A percentile compares a stretch with the other conserved stretches of the same genome.
These are phyloP conservation scores for Thraustotheca clavata DNA, from an alignment of 352 stramenopile species.

Conservation along the genomic window DNA sequence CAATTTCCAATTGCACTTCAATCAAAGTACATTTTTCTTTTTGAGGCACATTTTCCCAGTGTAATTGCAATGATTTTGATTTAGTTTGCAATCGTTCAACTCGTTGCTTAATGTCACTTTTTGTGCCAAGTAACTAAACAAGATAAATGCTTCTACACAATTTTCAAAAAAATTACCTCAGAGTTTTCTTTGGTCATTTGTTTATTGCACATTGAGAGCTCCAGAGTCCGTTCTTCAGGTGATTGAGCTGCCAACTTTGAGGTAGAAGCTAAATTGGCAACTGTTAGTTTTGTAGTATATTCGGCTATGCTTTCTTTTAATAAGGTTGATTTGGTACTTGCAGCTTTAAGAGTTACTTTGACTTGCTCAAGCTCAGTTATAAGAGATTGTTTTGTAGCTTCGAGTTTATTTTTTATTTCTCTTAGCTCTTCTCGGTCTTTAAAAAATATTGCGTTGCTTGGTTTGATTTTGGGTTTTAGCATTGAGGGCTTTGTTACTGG, in stretches of 20 bases:
- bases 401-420: slow-evolving; percentile 4
- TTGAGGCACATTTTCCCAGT: background rate
- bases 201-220: background rate
- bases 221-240: slow-evolving; percentile 3
- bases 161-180: background rate
- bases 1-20: slow-evolving; percentile 3
- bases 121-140: background rate
- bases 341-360: background rate
- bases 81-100: background rate
- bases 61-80: background rate
- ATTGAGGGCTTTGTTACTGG: background rate
- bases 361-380: background rate
- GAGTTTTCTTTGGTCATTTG: slow-evolving; percentile 4
- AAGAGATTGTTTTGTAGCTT: background rate
- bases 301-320: slow-evolving; percentile 7
- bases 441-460: slow-evolving; percentile 1
- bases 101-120: background rate
- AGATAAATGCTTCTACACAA: background rate
- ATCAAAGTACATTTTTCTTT: background rate
- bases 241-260: background rate
- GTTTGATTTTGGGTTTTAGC: background rate
- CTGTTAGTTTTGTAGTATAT: slow-evolving; percentile 9
- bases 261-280: background rate
- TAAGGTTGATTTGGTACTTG: background rate
- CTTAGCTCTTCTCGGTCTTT: slow-evolving; percentile 9